phyloP scores from a whole-genome alignment of 768 basidiomycete species.

The Suillus fuscotomentosus region DNA sequence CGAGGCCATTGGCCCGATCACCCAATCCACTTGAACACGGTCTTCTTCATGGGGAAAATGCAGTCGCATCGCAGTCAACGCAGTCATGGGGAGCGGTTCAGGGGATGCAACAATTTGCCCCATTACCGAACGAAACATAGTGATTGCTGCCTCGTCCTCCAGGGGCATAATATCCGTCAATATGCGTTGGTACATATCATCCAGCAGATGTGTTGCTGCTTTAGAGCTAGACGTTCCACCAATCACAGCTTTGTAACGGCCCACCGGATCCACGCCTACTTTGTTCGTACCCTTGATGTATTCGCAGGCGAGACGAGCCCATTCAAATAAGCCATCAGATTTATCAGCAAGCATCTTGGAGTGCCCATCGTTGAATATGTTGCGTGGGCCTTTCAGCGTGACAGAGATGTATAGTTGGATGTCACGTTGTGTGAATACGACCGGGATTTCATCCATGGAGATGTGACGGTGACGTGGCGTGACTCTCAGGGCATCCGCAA shows the following conservation, averaged over 20 bases:
- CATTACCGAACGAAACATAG: background rate
- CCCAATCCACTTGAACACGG: background rate
- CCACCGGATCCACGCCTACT: background rate
- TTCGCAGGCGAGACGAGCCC: constrained; percentile 11
- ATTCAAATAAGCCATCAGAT: constrained; percentile 10
- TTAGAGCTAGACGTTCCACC: background rate
- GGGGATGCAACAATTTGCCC: too few relatives aligned
- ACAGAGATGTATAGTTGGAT: too few relatives aligned
- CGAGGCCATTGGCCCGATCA: background rate
- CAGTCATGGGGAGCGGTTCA: too few relatives aligned
- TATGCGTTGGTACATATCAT: constrained; percentile 1
- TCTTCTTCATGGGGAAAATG: too few relatives aligned
- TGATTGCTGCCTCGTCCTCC: background rate
- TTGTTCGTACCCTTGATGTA: constrained; percentile 1
- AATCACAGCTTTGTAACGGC: background rate
- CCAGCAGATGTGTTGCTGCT: constrained; percentile 2
- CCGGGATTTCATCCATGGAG: too few relatives aligned
- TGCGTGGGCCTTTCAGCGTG: too few relatives aligned
- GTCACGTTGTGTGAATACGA: too few relatives aligned
- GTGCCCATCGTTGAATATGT: background rate
- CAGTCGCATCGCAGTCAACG: too few relatives aligned
- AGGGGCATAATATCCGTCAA: background rate
- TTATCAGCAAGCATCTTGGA: background rate
- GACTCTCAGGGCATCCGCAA: too few relatives aligned
- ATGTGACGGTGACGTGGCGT: too few relatives aligned